Conservation (phyloP, 768 basidiomycete genomes). For the Tulasnella sp. region DNA sequence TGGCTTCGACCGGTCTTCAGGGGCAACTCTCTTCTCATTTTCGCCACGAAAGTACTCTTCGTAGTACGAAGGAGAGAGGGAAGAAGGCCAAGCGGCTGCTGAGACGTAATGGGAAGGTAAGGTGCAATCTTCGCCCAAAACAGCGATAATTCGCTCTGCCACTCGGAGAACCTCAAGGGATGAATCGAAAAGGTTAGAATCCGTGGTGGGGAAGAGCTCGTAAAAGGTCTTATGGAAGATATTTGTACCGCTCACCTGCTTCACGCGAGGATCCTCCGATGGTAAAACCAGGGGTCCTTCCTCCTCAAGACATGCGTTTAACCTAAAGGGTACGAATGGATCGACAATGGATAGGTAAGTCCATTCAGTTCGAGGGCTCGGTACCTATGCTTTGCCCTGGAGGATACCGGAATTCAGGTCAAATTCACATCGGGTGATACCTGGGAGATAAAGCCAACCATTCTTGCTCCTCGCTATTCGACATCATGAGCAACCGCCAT, state of each 20-base stretch:
- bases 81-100: constrained; percentile 14
- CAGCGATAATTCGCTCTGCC: constrained; percentile 28
- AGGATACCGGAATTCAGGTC: not conserved
- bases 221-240: not conserved
- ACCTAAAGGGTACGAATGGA: constrained; percentile 20
- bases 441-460: constrained; percentile 24
- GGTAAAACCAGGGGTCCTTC: constrained; percentile 29
- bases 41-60: constrained; percentile 5
- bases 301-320: constrained; percentile 27
- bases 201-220: not conserved
- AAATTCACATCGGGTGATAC: not conserved
- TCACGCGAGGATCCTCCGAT: constrained; percentile 26
- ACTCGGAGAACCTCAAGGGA: constrained; percentile 21
- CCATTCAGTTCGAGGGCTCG: not conserved
- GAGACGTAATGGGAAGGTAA: constrained; percentile 18
- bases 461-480: constrained; percentile 32
- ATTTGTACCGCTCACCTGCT: constrained; percentile 22
- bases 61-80: constrained; percentile 11
- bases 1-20: not conserved
- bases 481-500: constrained; percentile 36
- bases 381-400: not conserved
- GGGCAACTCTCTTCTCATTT: not conserved
- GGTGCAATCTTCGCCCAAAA: constrained; percentile 27
- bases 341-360: not conserved
- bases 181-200: not conserved